Evolutionary conservation across 768 basidiomycete species (phyloP).

Genomic region (Dioszegia hungarica): DNA sequence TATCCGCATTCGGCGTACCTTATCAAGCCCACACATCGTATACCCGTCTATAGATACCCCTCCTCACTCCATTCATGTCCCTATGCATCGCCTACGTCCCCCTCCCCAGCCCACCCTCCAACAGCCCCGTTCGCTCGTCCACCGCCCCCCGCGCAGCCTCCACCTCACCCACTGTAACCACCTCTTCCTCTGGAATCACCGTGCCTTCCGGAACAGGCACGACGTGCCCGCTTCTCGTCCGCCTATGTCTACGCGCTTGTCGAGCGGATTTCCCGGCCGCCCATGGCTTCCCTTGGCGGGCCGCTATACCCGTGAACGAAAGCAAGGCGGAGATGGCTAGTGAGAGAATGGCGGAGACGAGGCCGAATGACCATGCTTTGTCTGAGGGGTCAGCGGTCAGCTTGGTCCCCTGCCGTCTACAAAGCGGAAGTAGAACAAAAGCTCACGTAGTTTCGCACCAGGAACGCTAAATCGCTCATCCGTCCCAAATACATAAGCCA

Average conservation of each 20-base stretch:
- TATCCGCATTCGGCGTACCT: no score
- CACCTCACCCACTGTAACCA: constrained; percentile 40
- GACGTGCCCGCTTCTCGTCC: constrained; percentile 41
- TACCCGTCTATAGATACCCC: no score
- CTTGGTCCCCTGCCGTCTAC: background rate
- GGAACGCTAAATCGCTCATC: constrained; percentile 40
- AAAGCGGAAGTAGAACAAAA: background rate
- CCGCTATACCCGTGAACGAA: constrained; percentile 44
- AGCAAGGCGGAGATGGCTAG: constrained; percentile 32
- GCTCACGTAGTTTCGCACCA: constrained; percentile 36
- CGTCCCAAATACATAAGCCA: constrained; percentile 44
- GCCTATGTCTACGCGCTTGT: constrained; percentile 34
- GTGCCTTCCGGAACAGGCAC: constrained; percentile 39
- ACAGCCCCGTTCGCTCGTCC: constrained; percentile 38
- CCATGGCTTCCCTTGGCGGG: constrained; percentile 46
- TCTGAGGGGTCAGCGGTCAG: constrained; percentile 14
- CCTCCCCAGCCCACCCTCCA: constrained; percentile 16
- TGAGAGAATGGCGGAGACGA: constrained; percentile 38
- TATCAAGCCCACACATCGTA: no score
- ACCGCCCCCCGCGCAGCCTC: constrained; percentile 22
- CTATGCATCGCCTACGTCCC: background rate
- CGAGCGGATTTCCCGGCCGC: constrained; percentile 45
- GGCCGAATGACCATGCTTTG: constrained; percentile 40
- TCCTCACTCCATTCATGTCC: no score
- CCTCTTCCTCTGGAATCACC: constrained; percentile 30